Base-by-base conservation (phyloP, 2,329 filamentous ascomycete genomes). In the Didymella sp. region DNA sequence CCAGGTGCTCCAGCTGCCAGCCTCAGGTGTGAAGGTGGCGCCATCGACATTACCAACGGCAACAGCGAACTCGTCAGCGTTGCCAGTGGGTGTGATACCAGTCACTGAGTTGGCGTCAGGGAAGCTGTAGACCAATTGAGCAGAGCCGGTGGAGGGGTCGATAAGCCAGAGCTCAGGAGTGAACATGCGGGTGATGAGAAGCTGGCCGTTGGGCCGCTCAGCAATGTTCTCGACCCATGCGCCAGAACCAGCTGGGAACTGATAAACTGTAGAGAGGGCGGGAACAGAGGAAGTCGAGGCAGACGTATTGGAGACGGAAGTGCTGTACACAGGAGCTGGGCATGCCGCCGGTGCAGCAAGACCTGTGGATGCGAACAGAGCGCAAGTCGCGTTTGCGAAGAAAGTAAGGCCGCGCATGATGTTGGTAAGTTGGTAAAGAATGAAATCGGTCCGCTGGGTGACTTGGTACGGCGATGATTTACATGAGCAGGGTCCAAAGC, bases 161-260 rank as follows among this genome's bases (percentile, higher is more conserved):
- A 58, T 58, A 21, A 54, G 50, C 50, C 51, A 58, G 4, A 58
- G 56, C n/a, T 58, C 56, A 28, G 56, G 56, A 25, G 50, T 58
- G 51, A 54, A 53, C 50, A 55, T 58, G 33, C 49, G 51, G 24
- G 56, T 59, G 7, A 59, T 42, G 19, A 59, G 56, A 9, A 59
- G 51, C 27, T 59, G 42, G 30, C 56, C 56, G 44, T 59, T 59
- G 43, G 47, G 19, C 15, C 56, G 51, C 43, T 55, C 56, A 28
- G 51, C 47, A 30, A 59, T 56, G 42, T 59, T 58, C 46, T 58
- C 56, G 5, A 58, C 56, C 56, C 56, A 58, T 12, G 56, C 51
- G 12, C 48, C 48, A 27, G 54, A 57, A 19, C 31, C 54, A 19
- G 38, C 44, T 40, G 48, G 54, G 24, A 57, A 57, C 21, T 57